A percentile compares a stretch with the other conserved stretches of the same genome.
Conservation (phyloP, 345 rosid species). For the Boechera stricta region DNA sequence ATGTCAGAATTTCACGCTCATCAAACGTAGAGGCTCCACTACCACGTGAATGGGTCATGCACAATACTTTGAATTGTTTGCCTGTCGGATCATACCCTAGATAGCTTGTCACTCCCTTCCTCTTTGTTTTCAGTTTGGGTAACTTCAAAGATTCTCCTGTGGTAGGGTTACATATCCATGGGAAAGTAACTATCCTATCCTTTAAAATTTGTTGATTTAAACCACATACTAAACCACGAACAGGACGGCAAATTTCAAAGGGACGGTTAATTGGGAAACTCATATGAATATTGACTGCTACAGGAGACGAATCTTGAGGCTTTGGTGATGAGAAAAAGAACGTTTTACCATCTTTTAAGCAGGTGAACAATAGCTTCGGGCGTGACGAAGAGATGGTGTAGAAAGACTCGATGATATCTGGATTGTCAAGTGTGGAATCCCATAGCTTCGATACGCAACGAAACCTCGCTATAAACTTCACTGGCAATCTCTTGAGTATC, state of each 20-base stretch:
- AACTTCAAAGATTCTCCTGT: background rate
- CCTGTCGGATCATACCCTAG: slow-evolving; percentile 10
- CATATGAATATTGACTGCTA: background rate
- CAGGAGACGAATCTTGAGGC: background rate
- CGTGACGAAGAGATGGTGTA: slow-evolving; percentile 1
- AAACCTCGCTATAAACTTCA: background rate
- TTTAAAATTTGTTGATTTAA: background rate
- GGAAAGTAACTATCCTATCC: background rate
- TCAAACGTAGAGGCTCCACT: background rate
- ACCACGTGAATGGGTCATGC: background rate
- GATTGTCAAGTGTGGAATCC: background rate
- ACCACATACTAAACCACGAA: slow-evolving; percentile 22
- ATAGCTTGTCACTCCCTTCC: background rate
- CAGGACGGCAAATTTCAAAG: background rate
- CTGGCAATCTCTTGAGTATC: slow-evolving; percentile 23
- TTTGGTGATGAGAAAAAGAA: slow-evolving; percentile 19
- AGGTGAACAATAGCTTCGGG: slow-evolving; percentile 5
- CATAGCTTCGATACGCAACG: slow-evolving; percentile 18
- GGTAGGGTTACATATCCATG: background rate
- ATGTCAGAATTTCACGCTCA: slow-evolving; percentile 13
- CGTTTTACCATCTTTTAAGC: background rate
- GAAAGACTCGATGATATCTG: background rate
- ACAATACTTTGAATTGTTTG: slow-evolving; percentile 14
- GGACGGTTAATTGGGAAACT: background rate
- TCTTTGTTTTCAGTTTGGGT: background rate